Evolutionary conservation across 2,329 filamentous ascomycete species (phyloP).

Genomic region (Hysterium pulicare): DNA sequence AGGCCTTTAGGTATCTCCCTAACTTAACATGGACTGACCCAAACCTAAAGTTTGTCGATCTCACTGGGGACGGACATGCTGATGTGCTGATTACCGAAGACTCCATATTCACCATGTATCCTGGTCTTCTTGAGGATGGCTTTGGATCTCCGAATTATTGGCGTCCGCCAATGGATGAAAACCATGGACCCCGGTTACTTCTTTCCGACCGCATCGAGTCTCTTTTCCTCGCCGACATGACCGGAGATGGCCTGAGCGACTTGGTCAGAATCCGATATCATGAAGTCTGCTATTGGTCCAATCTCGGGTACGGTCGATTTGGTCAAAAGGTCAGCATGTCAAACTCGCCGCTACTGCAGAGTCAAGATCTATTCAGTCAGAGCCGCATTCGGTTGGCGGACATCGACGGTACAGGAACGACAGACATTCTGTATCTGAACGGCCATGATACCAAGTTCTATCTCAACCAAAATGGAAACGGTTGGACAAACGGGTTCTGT

Average conservation of each 20-base stretch:
- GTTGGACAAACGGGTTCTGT: background rate
- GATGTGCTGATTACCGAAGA: conserved; percentile 5
- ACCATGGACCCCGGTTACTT: background rate
- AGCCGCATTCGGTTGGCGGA: conserved; percentile 16
- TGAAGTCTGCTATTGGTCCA: conserved; percentile 34
- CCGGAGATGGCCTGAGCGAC: conserved; percentile 24
- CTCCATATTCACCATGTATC: conserved; percentile 1
- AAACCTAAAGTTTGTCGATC: conserved; percentile 8
- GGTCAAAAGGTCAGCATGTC: conserved; percentile 25
- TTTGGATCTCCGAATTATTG: background rate
- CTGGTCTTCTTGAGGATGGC: conserved; percentile 1
- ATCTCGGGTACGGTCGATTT: conserved; percentile 35
- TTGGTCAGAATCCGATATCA: conserved; percentile 22
- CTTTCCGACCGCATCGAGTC: background rate
- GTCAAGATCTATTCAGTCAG: conserved; percentile 12
- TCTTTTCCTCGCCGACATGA: conserved; percentile 14
- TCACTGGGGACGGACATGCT: conserved; percentile 10
- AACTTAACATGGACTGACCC: conserved; percentile 6
- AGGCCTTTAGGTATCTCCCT: background rate
- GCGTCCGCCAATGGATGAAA: background rate
- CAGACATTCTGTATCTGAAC: conserved; percentile 26
- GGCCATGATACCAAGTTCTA: conserved; percentile 12
- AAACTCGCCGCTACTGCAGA: conserved; percentile 20
- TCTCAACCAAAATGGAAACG: conserved; percentile 12
- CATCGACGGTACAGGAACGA: conserved; percentile 20